Evolutionary conservation across 2,329 filamentous ascomycete species (phyloP), one percentile per base, ranked within the genome.

Genomic region (Cladosporium sp.): DNA sequence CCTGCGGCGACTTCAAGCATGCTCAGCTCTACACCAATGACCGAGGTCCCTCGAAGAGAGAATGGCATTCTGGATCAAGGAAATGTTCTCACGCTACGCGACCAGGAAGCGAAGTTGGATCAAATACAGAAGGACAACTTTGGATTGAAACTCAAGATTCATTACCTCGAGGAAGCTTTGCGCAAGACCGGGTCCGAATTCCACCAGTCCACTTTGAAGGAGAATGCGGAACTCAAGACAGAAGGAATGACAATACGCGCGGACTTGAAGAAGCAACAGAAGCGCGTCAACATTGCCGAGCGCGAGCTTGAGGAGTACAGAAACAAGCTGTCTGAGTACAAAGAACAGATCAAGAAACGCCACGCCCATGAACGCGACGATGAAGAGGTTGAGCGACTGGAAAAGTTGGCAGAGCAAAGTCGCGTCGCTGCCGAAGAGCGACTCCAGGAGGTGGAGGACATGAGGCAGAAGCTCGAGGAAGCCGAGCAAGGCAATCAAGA

Each of bases 51-150:
- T 5, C 80, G 85, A 51, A 53, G 57, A 37, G 84, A 83, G 47
- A 85, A 83, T 19, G 73, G 70, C 1, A 80, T 88, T 4, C 70
- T 95, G 32, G 85, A 91, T 55, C 86, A 93, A 60, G 90, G 90
- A 17, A 96, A 96, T 61, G 86, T 95, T 64, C 79, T 96, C 60
- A 96, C 93, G 1, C 71, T 99, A 52, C 85, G 90, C 54, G 93
- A 99, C 66, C 93, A 99, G 69, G 93, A 97, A 70, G 90, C 89
- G 60, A 82, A 83, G 58, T 92, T 99, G 60, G 89, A 96, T 72
- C 88, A 88, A 64, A 92, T 99, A 61, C 90, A 96, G 66, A 99
- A 99, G 74, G 93, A 97, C 65, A 99, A 99, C 65, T 99, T 97
- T 66, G 89, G 89, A 19, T 77, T 99, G 48, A 97, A 97, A 70